Evolutionary conservation across 2,329 filamentous ascomycete genomes (phyloP), one percentile per base, ranked within the genome.

Genomic region (Botrytis paeoniae): DNA sequence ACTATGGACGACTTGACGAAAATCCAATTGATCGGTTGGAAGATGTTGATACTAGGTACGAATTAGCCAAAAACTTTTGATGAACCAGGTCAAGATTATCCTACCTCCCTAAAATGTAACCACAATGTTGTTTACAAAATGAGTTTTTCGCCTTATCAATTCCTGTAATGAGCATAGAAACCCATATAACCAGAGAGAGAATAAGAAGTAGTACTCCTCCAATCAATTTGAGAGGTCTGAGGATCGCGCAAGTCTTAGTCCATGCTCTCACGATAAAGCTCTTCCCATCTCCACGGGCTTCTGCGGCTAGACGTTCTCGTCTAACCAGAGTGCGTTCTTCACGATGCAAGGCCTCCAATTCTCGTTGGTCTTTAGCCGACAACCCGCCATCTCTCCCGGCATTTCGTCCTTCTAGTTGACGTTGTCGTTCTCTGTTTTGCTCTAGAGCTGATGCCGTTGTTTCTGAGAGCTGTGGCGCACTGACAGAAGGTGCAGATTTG

Each of bases 131-230:
- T 82, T 96, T 95, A 88, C 96, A 99, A 75, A 97, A 85, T 5
- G 95, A 98, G 84, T 98, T 98, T 82, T 92, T 95, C 51, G 94
- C 93, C 85, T 98, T 98, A 87, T 99, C 96, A 79, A 98, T 94
- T 77, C 91, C 92, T 0, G 95, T 98, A 80, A 98, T 92, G 77
- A 98, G 88, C 94, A 99, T 98, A 20, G 93, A 97, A 14, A 92
- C 88, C 88, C 94, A 97, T 77, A 97, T 87, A 60, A 97, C 77
- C 22, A 97, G 82, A 0, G 93, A 87, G 35, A 97, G 81, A 2
- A 94, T 77, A 45, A 98, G 86, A 4, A 98, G 84, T 0, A 97
- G 77, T 66, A 98, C 85, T 22, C 96, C 96, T 2, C 93, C 92
- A 22, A 98, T 82, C 60, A 98, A 89, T 84, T 97, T 97, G 78